Base-by-base conservation (phyloP, 805 yeast species). In the Pichia membranifaciens region DNA sequence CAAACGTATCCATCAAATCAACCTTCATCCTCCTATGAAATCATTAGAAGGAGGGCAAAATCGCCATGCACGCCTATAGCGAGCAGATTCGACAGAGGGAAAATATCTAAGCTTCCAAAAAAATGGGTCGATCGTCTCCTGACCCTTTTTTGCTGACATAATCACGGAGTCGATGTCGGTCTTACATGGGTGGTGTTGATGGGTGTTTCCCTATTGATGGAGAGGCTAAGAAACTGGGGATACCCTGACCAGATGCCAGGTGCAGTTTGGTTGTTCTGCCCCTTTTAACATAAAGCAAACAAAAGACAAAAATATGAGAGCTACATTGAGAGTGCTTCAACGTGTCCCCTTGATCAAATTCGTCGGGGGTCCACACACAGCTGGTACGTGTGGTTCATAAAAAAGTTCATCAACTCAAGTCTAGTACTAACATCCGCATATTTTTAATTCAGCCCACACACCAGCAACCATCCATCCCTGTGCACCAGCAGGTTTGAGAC, bases 271-370 rank as follows among this genome's bases (percentile, higher is more conserved):
- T n/a, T n/a, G n/a, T n/a, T n/a, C n/a, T n/a, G n/a, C n/a, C n/a
- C n/a, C n/a, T n/a, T n/a, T n/a, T n/a, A n/a, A n/a, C n/a, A n/a
- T 12, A 34, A 34, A 8, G 15, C 20, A 8, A 34, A 17, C 37
- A 9, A 34, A 20, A 28, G 13, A 7, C 22, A 4, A 31, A 17
- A 44, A 20, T 43, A 69, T 69, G 74, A 69, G 62, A 60, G 51
- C 58, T 3, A 47, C 65, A 2, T 15, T 58, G 25, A 50, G 48
- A 41, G 13, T 41, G n/a, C 53, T 68, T 20, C 58, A 62, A 54
- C 75, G 78, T 60, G 71, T 74, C 21, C 96, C 95, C 15, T 71
- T 81, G 64, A 91, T 91, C 68, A 84, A 83, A 60, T 91, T 91
- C 62, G 77, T 88, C 41, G 96, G 97, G 37, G 89, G 89, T 41